phyloP scores from a whole-genome alignment of 148 eudicot species.

The Camellia sinensis region DNA sequence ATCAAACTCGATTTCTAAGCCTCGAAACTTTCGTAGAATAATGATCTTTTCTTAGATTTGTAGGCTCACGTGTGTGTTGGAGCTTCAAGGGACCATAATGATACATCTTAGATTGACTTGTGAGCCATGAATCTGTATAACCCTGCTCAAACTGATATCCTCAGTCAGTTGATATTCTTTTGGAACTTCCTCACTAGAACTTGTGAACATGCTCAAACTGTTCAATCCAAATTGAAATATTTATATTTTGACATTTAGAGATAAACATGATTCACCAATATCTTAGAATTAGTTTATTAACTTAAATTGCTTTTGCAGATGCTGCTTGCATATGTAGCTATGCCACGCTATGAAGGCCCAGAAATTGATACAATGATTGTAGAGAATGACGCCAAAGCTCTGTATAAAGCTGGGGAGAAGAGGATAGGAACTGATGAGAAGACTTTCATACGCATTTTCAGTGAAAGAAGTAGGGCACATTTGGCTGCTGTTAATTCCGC shows the following conservation, averaged over 20 bases:
- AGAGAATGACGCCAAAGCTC: constrained; percentile 70
- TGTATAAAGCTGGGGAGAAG: constrained; percentile 88
- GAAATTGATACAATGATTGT: constrained; percentile 58
- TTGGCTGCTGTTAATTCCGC: constrained; percentile 62
- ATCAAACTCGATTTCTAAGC: background rate
- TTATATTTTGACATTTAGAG: background rate
- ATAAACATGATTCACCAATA: background rate
- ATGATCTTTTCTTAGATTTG: background rate
- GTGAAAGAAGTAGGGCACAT: constrained; percentile 76
- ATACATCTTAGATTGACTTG: background rate
- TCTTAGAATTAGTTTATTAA: background rate
- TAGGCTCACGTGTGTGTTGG: background rate
- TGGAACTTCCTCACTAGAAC: background rate
- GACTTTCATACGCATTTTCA: constrained; percentile 63
- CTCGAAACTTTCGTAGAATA: background rate
- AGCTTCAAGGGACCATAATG: background rate
- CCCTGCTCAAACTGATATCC: background rate
- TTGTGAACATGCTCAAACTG: background rate
- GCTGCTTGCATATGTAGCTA: constrained; percentile 58
- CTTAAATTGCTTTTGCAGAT: constrained; percentile 38
- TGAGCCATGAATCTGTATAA: background rate
- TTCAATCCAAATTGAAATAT: background rate
- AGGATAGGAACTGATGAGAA: constrained; percentile 80
- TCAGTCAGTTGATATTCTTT: background rate
- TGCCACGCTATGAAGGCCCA: constrained; percentile 67